These are phyloP conservation scores for Datura wrightii DNA, from an alignment of 257 asterid species.

Conservation along the genomic window DNA sequence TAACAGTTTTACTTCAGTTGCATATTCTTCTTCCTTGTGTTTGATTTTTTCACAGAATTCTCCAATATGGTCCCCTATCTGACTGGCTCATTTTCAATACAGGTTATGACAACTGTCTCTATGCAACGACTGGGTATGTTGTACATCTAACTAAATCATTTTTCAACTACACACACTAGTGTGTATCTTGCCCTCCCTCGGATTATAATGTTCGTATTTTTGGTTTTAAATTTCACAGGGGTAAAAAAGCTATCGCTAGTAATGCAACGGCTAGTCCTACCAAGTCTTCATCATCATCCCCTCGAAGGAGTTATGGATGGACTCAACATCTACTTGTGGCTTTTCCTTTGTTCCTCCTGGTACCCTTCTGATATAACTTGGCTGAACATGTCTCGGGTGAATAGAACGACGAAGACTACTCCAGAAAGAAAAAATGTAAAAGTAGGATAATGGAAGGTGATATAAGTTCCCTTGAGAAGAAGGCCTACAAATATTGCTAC, in stretches of 20 bases:
- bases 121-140: constrained; percentile 69
- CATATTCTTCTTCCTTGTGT: background rate
- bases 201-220: constrained; percentile 12
- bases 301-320: constrained; percentile 27
- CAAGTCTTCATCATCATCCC: constrained; percentile 56
- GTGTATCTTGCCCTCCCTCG: background rate
- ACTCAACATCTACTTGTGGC: constrained; percentile 49
- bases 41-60: constrained; percentile 13
- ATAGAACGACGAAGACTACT: constrained; percentile 3
- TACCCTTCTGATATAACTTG: background rate
- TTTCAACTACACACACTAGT: background rate
- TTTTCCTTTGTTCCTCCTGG: constrained; percentile 46
- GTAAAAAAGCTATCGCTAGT: constrained; percentile 57
- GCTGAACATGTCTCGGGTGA: background rate
- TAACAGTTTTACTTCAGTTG: background rate
- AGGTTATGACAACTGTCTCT: constrained; percentile 91
- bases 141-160: background rate
- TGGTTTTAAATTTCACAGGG: constrained; percentile 48
- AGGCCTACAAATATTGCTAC: background rate
- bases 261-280: constrained; percentile 52
- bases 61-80: background rate
- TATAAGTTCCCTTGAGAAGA: background rate
- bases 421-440: background rate
- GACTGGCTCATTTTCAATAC: constrained; percentile 34
- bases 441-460: background rate